Evolutionary conservation across 1,139 yeast species (phyloP).

Genomic region (Blastobotrys capitulatus): DNA sequence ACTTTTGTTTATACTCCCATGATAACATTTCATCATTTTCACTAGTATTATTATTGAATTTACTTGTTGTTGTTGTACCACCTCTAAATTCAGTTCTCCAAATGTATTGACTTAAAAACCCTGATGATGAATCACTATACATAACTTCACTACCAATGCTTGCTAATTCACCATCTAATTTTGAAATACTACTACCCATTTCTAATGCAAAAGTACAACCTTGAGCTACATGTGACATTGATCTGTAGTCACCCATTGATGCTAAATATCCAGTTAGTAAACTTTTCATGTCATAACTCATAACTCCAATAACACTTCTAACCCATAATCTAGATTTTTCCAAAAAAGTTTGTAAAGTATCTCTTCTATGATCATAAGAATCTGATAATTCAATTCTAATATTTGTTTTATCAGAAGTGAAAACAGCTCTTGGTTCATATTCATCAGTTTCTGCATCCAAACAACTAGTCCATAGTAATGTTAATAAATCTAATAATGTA

Average conservation of each 20-base stretch:
- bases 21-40: slow-evolving; percentile 23
- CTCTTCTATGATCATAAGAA: slow-evolving; percentile 68
- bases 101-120: slow-evolving; percentile 70
- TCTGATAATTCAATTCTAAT: slow-evolving; percentile 67
- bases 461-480: slow-evolving; percentile 71
- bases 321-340: slow-evolving; percentile 66
- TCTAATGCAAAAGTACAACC: slow-evolving; percentile 90
- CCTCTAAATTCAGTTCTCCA: slow-evolving; percentile 45
- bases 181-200: slow-evolving; percentile 69
- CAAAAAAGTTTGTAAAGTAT: slow-evolving; percentile 57
- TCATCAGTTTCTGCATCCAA: slow-evolving; percentile 83
- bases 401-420: slow-evolving; percentile 50
- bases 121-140: slow-evolving; percentile 56
- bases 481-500: slow-evolving; percentile 73
- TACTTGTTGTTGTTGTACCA: slow-evolving; percentile 29
- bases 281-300: slow-evolving; percentile 71
- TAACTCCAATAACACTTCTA: slow-evolving; percentile 44
- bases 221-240: slow-evolving; percentile 46
- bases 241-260: slow-evolving; percentile 32
- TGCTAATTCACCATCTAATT: slow-evolving; percentile 44
- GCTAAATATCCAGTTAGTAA: slow-evolving; percentile 73
- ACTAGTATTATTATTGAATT: too few relatives aligned
- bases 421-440: slow-evolving; percentile 75
- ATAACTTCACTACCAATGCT: slow-evolving; percentile 22
- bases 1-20: slow-evolving; percentile 25